Conservation (phyloP, 257 asterid species). For the Fraxinus cuspidata region DNA sequence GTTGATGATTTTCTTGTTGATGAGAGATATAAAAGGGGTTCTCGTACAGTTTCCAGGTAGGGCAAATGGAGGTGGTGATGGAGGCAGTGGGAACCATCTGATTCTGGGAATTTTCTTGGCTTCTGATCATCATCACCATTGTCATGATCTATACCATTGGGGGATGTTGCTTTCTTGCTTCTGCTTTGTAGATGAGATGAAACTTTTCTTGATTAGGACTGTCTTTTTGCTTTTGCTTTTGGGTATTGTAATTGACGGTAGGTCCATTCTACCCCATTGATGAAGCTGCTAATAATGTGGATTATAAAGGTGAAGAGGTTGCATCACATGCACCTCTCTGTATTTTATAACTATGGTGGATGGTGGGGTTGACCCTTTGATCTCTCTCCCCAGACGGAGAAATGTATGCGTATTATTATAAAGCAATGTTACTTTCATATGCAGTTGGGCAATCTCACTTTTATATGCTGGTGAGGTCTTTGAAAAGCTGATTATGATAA, state of each 20-base stretch:
- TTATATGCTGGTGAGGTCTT: no score
- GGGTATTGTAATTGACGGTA: conserved; percentile 34
- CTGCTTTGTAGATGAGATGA: conserved; percentile 23
- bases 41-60: conserved; percentile 83
- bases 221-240: conserved; percentile 33
- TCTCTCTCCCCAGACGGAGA: neutral
- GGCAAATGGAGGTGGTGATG: conserved; percentile 33
- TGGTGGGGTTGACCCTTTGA: conserved; percentile 2
- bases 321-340: conserved; percentile 32
- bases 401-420: no score
- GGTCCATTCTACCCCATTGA: conserved; percentile 37
- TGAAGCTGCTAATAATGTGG: conserved; percentile 24
- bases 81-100: conserved; percentile 33
- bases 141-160: neutral
- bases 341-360: conserved; percentile 6
- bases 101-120: conserved; percentile 39
- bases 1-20: conserved; percentile 16
- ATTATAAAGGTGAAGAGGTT: conserved; percentile 29
- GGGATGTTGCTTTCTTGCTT: conserved; percentile 30
- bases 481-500: no score
- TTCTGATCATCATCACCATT: conserved; percentile 62
- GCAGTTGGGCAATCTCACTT: no score
- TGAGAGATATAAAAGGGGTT: conserved; percentile 61
- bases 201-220: conserved; percentile 13
- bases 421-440: neutral